Conservation (phyloP, 2,329 filamentous ascomycete genomes). For the Scedosporium apiospermum region DNA sequence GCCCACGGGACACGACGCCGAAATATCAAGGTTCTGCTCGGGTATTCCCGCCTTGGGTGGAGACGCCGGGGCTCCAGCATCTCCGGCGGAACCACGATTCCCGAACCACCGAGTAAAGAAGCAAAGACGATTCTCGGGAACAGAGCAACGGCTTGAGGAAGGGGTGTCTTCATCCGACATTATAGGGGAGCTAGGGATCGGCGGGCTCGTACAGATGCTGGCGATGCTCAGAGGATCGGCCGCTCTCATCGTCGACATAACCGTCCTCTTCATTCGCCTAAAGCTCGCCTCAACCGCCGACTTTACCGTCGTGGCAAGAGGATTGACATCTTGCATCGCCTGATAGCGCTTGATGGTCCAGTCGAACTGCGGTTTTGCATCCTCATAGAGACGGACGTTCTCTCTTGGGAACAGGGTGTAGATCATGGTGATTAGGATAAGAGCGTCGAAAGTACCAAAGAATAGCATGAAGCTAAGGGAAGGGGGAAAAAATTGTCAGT, state of each 20-base stretch:
- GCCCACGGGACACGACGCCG: neutral
- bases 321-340: slow-evolving; percentile 43
- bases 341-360: slow-evolving; percentile 51
- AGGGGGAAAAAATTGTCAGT: neutral
- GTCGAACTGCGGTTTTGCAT: slow-evolving; percentile 44
- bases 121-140: neutral
- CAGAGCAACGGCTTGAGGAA: neutral
- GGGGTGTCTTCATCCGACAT: neutral
- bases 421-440: slow-evolving; percentile 50
- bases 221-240: slow-evolving; percentile 5
- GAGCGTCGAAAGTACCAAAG: slow-evolving; percentile 55
- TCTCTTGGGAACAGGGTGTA: slow-evolving; percentile 52
- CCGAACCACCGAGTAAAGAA: neutral
- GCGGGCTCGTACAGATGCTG: slow-evolving; percentile 1
- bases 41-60: neutral
- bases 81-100: neutral
- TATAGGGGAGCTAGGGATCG: neutral
- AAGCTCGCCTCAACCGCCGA: slow-evolving; percentile 44
- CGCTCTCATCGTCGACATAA: neutral
- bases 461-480: slow-evolving; percentile 40
- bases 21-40: neutral
- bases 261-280: neutral
- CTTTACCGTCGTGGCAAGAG: slow-evolving; percentile 42
- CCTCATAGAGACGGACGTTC: slow-evolving; percentile 35
- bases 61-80: neutral